phyloP scores from a whole-genome alignment of 78 protist species.

The Emiliania huxleyi region DNA sequence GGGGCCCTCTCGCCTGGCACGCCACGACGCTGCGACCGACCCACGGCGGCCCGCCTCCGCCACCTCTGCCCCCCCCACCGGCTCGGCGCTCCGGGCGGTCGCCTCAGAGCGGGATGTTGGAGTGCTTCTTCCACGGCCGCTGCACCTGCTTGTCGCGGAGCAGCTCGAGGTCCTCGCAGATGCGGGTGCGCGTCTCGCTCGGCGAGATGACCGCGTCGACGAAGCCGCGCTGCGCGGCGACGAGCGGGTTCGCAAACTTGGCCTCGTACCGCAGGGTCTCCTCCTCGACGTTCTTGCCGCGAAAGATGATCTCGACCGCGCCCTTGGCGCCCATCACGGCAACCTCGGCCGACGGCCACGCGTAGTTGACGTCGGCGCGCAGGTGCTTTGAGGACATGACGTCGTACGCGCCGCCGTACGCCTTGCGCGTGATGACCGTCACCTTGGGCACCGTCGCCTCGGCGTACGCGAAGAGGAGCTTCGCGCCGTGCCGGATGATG shows the following conservation, averaged over 20 bases:
- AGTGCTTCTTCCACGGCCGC: slow-evolving; percentile 90
- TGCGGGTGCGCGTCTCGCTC: slow-evolving; percentile 41
- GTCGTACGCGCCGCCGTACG: slow-evolving; percentile 93
- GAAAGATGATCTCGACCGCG: slow-evolving; percentile 92
- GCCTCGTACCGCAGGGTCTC: slow-evolving; percentile 72
- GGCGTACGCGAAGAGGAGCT: slow-evolving; percentile 96
- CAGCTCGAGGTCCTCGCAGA: slow-evolving; percentile 83
- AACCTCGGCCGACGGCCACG: slow-evolving; percentile 98
- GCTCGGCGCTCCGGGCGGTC: too few relatives aligned
- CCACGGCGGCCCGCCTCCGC: too few relatives aligned
- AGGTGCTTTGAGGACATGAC: slow-evolving; percentile 96
- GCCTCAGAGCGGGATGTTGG: slow-evolving; percentile 89
- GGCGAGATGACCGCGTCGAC: slow-evolving; percentile 94
- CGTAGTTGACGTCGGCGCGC: slow-evolving; percentile 91
- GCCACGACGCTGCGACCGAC: too few relatives aligned
- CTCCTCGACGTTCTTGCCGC: slow-evolving; percentile 68
- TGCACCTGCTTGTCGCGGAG: slow-evolving; percentile 71
- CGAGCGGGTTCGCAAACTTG: slow-evolving; percentile 90
- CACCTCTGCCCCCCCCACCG: too few relatives aligned
- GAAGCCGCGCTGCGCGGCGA: slow-evolving; percentile 94
- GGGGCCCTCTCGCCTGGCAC: too few relatives aligned
- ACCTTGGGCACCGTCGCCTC: slow-evolving; percentile 98
- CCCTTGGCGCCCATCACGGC: slow-evolving; percentile 99
- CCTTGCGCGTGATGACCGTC: slow-evolving; percentile 96
- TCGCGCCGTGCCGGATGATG: slow-evolving; percentile 98